Base-by-base conservation (phyloP, 345 rosid genomes). In the Pistacia vera region DNA sequence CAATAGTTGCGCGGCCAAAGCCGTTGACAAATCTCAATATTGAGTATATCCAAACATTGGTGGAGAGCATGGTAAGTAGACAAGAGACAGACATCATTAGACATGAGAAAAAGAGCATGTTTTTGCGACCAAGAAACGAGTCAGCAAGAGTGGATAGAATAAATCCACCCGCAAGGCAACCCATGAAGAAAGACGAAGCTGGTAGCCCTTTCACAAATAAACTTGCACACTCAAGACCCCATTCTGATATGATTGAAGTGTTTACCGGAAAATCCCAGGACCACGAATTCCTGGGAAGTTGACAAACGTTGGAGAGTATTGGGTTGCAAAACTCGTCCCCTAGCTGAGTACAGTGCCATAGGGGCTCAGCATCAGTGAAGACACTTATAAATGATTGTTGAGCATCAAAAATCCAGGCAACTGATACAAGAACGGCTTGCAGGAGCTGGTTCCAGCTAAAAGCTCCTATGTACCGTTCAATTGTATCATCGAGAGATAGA, bases 321-420 rank as follows among this genome's bases (percentile, higher is more conserved):
- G 82, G 56, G 67, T 74, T 78, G 14, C 87, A 82, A 4, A 52
- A 28, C 18, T 57, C 35, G 70, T 69, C 57, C 11, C 20, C 62
- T 25, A 64, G 62, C 28, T 75, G 72, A 4, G 67, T 73, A 79
- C 92, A 90, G 79, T 83, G 92, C 92, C 90, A 89, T 2, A 84
- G 38, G 0, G 95, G 90, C 60, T 78, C 82, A 0, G 83, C 78
- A 64, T 91, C 95, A 2, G 95, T 84, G 80, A 86, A 89, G 30
- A 89, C 86, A 46, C 83, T 85, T 35, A 91, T 80, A 78, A 91
- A 89, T 1, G 93, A 83, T 63, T 91, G 95, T 56, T 91, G 93
- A 5, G 89, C 93, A 60, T 89, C 93, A 73, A 91, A 91, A 33
- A 84, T 57, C 63, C 85, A 79, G 4, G 93, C 77, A 66, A 84